These are phyloP conservation scores for Colletotrichum shisoi DNA, from an alignment of 2,329 filamentous ascomycete genomes.

Conservation along the genomic window DNA sequence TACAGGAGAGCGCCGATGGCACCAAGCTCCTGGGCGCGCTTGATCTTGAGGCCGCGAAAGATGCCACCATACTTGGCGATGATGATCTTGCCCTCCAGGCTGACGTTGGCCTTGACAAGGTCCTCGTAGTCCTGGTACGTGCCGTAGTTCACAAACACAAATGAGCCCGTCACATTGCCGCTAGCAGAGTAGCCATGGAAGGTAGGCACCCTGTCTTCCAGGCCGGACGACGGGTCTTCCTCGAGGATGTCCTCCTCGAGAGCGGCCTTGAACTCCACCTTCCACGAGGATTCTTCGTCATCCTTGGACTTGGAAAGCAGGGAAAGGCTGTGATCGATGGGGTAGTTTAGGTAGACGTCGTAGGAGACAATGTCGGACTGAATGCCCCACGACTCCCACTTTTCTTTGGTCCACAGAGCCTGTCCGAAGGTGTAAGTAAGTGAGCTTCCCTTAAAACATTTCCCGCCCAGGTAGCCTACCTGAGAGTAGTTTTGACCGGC, in stretches of 20 bases:
- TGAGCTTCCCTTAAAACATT: background rate
- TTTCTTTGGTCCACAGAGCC: conserved; percentile 77
- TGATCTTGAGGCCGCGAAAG: conserved; percentile 91
- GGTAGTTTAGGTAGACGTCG: conserved; percentile 81
- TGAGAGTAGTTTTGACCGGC: conserved; percentile 81
- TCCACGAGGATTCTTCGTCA: conserved; percentile 53
- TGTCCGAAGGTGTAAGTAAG: conserved; percentile 43
- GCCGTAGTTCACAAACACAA: conserved; percentile 91
- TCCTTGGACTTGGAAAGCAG: conserved; percentile 63
- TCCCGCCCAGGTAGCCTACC: conserved; percentile 45
- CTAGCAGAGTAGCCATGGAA: conserved; percentile 96
- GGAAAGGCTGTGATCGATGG: conserved; percentile 73
- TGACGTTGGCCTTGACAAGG: conserved; percentile 75
- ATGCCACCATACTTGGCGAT: conserved; percentile 84
- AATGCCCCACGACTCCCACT: conserved; percentile 76
- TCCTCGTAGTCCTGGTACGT: conserved; percentile 87
- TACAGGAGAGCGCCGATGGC: conserved; percentile 88
- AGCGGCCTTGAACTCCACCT: conserved; percentile 78
- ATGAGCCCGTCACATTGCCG: conserved; percentile 87
- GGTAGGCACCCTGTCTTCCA: conserved; percentile 78
- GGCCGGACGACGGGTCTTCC: conserved; percentile 79
- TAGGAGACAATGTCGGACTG: conserved; percentile 71
- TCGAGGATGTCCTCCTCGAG: conserved; percentile 85
- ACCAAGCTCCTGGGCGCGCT: conserved; percentile 87
- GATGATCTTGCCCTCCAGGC: conserved; percentile 83